Evolutionary conservation across 495 filamentous ascomycete genomes (phyloP).

Genomic region (Talaromyces ruber): DNA sequence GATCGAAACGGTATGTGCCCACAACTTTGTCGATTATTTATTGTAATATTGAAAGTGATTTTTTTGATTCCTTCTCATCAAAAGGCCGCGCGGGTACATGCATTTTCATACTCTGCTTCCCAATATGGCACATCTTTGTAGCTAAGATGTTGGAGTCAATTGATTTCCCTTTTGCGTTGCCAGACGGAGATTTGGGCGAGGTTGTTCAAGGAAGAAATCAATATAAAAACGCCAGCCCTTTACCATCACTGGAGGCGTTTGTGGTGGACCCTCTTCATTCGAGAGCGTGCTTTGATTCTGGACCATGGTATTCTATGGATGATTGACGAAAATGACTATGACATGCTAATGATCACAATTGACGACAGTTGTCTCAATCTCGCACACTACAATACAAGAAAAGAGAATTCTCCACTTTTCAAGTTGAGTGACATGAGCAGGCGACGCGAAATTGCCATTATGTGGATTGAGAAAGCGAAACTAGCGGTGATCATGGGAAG

Average conservation of each 20-base stretch:
- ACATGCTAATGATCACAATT: not conserved
- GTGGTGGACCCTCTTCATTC: not conserved
- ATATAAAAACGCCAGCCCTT: not conserved
- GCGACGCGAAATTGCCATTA: not conserved
- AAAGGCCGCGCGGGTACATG: constrained; percentile 24
- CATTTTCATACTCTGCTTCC: constrained; percentile 47
- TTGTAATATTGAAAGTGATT: not conserved
- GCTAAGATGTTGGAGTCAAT: constrained; percentile 51
- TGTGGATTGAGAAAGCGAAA: not conserved
- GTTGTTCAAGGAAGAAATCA: constrained; percentile 22
- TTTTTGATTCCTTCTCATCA: not conserved
- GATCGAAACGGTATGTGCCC: constrained; percentile 23
- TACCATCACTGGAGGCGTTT: not conserved
- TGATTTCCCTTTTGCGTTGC: constrained; percentile 25
- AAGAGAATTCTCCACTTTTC: not conserved
- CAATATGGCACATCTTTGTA: constrained; percentile 57
- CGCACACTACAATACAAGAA: too few species aligned
- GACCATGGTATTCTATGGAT: not conserved
- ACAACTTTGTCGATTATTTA: not conserved
- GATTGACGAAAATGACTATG: not conserved
- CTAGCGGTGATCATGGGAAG: not conserved
- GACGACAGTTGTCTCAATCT: not conserved
- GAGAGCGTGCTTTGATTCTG: not conserved
- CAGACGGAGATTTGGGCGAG: constrained; percentile 28
- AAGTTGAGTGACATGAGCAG: not conserved